A percentile compares a stretch with the other conserved stretches of the same genome.
Evolutionary conservation across 306 rosid genomes (phyloP).

Genomic region (Fragaria iinumae): DNA sequence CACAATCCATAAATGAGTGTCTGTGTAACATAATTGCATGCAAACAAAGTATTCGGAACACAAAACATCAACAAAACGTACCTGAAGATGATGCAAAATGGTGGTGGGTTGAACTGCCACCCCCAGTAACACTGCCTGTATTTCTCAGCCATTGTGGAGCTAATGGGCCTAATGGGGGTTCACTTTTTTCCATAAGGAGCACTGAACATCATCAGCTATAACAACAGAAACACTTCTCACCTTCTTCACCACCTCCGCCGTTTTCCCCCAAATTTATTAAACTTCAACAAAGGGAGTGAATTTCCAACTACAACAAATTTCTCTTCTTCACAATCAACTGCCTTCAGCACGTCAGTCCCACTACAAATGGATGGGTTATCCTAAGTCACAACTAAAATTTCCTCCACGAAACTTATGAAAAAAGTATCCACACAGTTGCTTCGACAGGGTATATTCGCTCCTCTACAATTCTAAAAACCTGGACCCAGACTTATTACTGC

Average conservation of each 20-base stretch:
- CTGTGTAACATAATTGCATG: neutral
- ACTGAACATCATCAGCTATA: conserved; percentile 77
- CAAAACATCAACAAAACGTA: conserved; percentile 22
- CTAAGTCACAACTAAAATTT: neutral
- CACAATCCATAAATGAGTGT: neutral
- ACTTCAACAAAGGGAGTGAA: conserved; percentile 13
- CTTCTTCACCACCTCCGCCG: conserved; percentile 51
- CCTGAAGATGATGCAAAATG: conserved; percentile 75
- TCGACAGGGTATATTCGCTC: neutral
- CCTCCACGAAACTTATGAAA: neutral
- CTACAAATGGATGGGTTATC: conserved; percentile 15
- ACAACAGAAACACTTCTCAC: conserved; percentile 36
- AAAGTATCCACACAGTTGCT: conserved; percentile 12
- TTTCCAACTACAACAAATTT: conserved; percentile 15
- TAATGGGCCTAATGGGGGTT: conserved; percentile 89
- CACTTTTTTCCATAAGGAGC: conserved; percentile 97
- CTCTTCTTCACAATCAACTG: conserved; percentile 27
- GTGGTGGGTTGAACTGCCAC: conserved; percentile 90
- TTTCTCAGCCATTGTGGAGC: conserved; percentile 99
- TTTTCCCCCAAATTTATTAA: conserved; percentile 24
- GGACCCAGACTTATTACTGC: conserved; percentile 8
- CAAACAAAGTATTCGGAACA: neutral
- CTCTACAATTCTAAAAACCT: neutral
- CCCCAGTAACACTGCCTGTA: conserved; percentile 82
- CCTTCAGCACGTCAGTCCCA: conserved; percentile 26